A percentile compares a stretch with the other conserved stretches of the same genome.
phyloP scores from a whole-genome alignment of 2,329 filamentous ascomycete genomes.

The Teratosphaeria zuluensis region DNA sequence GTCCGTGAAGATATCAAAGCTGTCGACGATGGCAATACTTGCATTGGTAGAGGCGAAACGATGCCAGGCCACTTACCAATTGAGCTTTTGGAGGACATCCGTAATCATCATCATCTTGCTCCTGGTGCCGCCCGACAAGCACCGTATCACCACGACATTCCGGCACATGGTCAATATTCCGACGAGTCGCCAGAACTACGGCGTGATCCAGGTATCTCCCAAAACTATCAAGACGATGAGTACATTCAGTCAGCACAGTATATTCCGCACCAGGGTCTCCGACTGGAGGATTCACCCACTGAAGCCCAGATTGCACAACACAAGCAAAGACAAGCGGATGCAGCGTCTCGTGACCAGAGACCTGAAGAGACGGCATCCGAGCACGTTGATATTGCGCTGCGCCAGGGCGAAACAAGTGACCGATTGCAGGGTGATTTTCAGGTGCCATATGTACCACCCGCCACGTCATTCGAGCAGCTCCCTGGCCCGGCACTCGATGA shows the following conservation, averaged over 20 bases:
- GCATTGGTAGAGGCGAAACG: slow-evolving; percentile 19
- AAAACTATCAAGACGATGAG: slow-evolving; percentile 63
- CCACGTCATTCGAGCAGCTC: slow-evolving; percentile 8
- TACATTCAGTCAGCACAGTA: slow-evolving; percentile 83
- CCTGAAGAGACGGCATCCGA: slow-evolving; percentile 15
- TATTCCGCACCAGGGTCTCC: slow-evolving; percentile 59
- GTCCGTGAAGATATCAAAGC: slow-evolving; percentile 22
- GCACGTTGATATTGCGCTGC: slow-evolving; percentile 54
- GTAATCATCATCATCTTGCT: slow-evolving; percentile 44
- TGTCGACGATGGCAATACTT: slow-evolving; percentile 19
- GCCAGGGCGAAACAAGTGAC: slow-evolving; percentile 51
- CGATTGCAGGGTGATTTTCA: slow-evolving; percentile 50
- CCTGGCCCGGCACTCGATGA: slow-evolving; percentile 10
- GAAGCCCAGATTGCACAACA: slow-evolving; percentile 17
- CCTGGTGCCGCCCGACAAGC: slow-evolving; percentile 36
- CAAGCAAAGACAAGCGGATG: slow-evolving; percentile 4
- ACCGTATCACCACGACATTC: slow-evolving; percentile 28
- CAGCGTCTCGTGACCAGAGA: not conserved
- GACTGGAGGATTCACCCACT: slow-evolving; percentile 29
- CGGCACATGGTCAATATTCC: slow-evolving; percentile 7
- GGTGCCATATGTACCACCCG: slow-evolving; percentile 28
- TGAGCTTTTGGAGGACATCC: slow-evolving; percentile 47
- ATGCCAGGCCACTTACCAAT: slow-evolving; percentile 33
- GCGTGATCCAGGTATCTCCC: not conserved
- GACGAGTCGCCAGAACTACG: slow-evolving; percentile 6